Evolutionary conservation across 139 green algal genomes (phyloP).

Genomic region (Picochlorum sp.): DNA sequence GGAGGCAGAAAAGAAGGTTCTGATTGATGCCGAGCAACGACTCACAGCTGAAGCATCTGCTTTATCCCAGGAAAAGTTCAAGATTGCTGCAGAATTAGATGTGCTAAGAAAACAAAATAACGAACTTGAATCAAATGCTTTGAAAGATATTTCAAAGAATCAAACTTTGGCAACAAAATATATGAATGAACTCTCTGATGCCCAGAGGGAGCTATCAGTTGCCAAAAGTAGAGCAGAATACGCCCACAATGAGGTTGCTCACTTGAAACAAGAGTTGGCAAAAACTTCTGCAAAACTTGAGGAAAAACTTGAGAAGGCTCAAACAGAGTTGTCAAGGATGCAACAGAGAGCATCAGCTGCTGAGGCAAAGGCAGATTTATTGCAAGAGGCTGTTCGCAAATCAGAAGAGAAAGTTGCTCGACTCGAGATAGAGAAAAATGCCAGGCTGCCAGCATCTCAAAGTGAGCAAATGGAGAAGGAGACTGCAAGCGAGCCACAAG

Average conservation of each 20-base stretch:
- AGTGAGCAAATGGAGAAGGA: background rate
- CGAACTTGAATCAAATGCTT: slow-evolving; percentile 13
- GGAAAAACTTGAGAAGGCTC: slow-evolving; percentile 23
- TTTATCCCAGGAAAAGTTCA: slow-evolving; percentile 31
- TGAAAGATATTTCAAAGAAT: slow-evolving; percentile 18
- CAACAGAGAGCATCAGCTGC: slow-evolving; percentile 31
- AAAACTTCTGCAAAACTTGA: slow-evolving; percentile 16
- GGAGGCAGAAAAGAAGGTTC: slow-evolving; percentile 35
- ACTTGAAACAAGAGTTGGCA: slow-evolving; percentile 12
- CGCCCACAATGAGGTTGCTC: slow-evolving; percentile 5
- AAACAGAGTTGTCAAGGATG: slow-evolving; percentile 18
- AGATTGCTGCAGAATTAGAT: slow-evolving; percentile 36
- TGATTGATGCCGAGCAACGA: slow-evolving; percentile 28
- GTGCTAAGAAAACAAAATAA: slow-evolving; percentile 9
- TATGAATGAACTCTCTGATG: slow-evolving; percentile 22
- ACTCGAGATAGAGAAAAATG: slow-evolving; percentile 34
- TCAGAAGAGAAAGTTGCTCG: slow-evolving; percentile 37
- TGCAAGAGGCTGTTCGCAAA: slow-evolving; percentile 41
- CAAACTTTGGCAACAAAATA: slow-evolving; percentile 21
- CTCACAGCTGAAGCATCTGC: slow-evolving; percentile 13
- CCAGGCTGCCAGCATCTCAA: slow-evolving; percentile 5
- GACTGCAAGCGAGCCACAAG: slow-evolving; percentile 1
- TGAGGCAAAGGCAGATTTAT: slow-evolving; percentile 33
- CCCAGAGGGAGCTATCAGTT: slow-evolving; percentile 28
- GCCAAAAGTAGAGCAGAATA: slow-evolving; percentile 17